Evolutionary conservation across 192 early-diverging fungal species (phyloP).

Genomic region (Backusella australiensis): DNA sequence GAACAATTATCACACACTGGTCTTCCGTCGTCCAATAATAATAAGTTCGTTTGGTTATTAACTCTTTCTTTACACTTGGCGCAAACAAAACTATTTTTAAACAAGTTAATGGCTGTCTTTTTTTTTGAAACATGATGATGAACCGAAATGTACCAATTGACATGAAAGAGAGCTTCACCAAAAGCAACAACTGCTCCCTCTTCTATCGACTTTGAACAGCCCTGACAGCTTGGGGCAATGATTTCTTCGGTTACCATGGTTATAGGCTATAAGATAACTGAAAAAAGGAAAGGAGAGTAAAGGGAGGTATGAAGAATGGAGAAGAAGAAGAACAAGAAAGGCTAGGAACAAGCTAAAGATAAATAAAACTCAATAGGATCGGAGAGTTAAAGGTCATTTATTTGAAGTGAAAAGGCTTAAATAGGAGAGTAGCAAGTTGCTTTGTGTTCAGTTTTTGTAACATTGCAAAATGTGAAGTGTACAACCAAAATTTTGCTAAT

Average conservation of each 20-base stretch:
- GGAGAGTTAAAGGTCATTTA: background rate
- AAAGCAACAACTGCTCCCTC: conserved; percentile 78
- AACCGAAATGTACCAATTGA: conserved; percentile 62
- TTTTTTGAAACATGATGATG: background rate
- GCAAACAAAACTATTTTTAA: conserved; percentile 64
- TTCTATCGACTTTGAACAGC: conserved; percentile 65
- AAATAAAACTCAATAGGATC: background rate
- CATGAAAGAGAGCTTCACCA: conserved; percentile 82
- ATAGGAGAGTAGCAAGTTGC: background rate
- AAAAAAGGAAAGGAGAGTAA: background rate
- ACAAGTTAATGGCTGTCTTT: conserved; percentile 17
- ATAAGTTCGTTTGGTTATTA: conserved; percentile 71
- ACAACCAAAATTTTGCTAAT: background rate
- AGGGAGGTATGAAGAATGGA: background rate
- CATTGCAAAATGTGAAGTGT: background rate
- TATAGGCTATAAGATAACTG: background rate
- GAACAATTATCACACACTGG: conserved; percentile 83
- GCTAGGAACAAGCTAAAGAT: background rate
- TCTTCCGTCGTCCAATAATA: conserved; percentile 72
- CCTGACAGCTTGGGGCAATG: conserved; percentile 57
- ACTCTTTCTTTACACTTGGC: conserved; percentile 71
- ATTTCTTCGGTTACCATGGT: conserved; percentile 3
- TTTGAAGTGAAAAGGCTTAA: conserved; percentile 3
- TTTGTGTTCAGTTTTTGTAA: conserved; percentile 4
- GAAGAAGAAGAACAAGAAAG: background rate